Evolutionary conservation across 2,329 filamentous ascomycete genomes (phyloP).

Genomic region (Penicillium sp.): DNA sequence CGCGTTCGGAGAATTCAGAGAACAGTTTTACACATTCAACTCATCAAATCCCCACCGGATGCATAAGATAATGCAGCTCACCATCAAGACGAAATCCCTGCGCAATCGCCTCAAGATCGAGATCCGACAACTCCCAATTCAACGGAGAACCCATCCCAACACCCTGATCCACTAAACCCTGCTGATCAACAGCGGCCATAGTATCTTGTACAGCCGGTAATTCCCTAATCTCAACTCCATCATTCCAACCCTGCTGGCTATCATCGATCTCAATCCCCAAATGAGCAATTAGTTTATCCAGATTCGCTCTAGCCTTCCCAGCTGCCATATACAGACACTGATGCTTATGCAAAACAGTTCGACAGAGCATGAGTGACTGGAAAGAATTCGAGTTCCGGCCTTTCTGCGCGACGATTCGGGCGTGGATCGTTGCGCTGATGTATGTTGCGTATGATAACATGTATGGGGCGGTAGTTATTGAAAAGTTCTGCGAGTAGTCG

Average conservation of each 20-base stretch:
- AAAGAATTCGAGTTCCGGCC: slow-evolving; percentile 24
- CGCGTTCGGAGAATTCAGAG: too few relatives aligned
- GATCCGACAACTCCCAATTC: slow-evolving; percentile 20
- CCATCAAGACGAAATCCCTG: slow-evolving; percentile 25
- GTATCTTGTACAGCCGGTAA: slow-evolving; percentile 1
- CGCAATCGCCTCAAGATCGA: slow-evolving; percentile 27
- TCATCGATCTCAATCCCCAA: slow-evolving; percentile 14
- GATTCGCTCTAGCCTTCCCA: slow-evolving; percentile 21
- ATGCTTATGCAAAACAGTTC: slow-evolving; percentile 19
- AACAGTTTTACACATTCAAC: not conserved
- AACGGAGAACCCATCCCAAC: slow-evolving; percentile 10
- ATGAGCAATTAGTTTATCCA: slow-evolving; percentile 18
- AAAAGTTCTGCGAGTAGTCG: slow-evolving; percentile 39
- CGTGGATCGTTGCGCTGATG: slow-evolving; percentile 51
- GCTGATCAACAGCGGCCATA: not conserved
- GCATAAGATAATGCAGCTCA: slow-evolving; percentile 20
- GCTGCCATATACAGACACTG: slow-evolving; percentile 20
- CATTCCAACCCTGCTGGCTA: not conserved
- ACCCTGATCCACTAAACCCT: not conserved
- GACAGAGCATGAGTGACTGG: slow-evolving; percentile 20
- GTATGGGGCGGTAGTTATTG: slow-evolving; percentile 41
- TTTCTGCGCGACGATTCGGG: slow-evolving; percentile 43
- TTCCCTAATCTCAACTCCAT: not conserved
- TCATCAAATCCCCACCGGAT: slow-evolving; percentile 16
- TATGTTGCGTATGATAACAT: slow-evolving; percentile 54